These are phyloP conservation scores for Geopyxis carbonaria DNA, from an alignment of 495 filamentous ascomycete genomes.

Conservation along the genomic window DNA sequence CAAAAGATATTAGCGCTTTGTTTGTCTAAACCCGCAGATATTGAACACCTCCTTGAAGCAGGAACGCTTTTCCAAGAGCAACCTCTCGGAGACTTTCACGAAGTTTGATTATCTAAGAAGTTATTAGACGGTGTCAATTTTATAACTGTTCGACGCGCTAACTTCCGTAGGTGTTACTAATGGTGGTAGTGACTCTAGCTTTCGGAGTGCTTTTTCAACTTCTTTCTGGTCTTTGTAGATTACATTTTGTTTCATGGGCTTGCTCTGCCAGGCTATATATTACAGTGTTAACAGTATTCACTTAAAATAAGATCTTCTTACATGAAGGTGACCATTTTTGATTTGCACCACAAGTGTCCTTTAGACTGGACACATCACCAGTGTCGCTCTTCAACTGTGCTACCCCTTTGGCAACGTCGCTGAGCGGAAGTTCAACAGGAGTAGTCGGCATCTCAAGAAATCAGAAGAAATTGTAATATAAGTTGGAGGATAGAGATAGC, in stretches of 20 bases:
- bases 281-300: too few relatives aligned
- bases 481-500: too few relatives aligned
- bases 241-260: conserved; percentile 84
- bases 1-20: conserved; percentile 20
- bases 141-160: too few relatives aligned
- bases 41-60: conserved; percentile 92
- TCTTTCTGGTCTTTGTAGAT: conserved; percentile 52
- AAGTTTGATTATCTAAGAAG: conserved; percentile 66
- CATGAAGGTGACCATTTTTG: too few relatives aligned
- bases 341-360: too few relatives aligned
- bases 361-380: conserved; percentile 4
- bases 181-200: conserved; percentile 66
- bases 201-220: conserved; percentile 45
- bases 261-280: conserved; percentile 78
- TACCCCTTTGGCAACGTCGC: conserved; percentile 16
- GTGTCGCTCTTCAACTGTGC: conserved; percentile 17
- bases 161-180: conserved; percentile 78
- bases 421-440: conserved; percentile 15
- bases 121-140: too few relatives aligned
- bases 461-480: too few relatives aligned
- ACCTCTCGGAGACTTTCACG: conserved; percentile 65
- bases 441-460: conserved; percentile 19
- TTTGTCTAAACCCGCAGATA: conserved; percentile 18
- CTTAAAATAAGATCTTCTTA: too few relatives aligned
- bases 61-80: conserved; percentile 78